Evolutionary conservation across 2,329 filamentous ascomycete species (phyloP), one percentile per base, ranked within the genome.

Genomic region (Colletotrichum sp.): DNA sequence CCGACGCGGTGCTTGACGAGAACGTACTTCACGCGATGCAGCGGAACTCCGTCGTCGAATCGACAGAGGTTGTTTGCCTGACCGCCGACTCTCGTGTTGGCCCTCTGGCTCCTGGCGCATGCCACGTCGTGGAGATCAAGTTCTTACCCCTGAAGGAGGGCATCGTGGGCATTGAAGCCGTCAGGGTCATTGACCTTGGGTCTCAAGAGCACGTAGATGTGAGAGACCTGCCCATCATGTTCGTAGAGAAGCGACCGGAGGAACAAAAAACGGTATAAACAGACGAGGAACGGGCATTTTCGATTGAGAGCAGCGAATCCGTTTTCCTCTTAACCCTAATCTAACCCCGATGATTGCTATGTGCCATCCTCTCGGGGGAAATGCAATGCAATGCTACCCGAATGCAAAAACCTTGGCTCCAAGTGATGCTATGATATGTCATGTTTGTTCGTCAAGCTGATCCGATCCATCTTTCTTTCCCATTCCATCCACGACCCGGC

Each of bases 191-290:
- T 5, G 95, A 97, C 82, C 82, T 96, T 75, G 91, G 88, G 26
- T 94, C 91, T 39, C 93, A 95, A 80, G 94, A 96, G 85, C 93
- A 94, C 81, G 93, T 95, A 5, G 94, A 96, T 83, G 92, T 96
- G 71, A 89, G 91, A 76, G 93, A 96, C 77, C 82, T 97, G 78
- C 95, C 95, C 0, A 92, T 90, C 60, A 91, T 95, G 79, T 84
- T 95, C 69, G 89, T 93, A 18, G 84, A 87, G 75, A 78, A 72
- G 75, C 78, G 72, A 30, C 66, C 68, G 36, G 76, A 74, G 52
- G 68, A 60, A 75, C 67, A 55, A 72, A 67, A 48, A 16, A 44
- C 64, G 73, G 60, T 67, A 60, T 59, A 32, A 76, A 60, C 10
- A 62, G 9, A 26, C 39, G 18, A 39, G 16, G 16, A 36, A 72